A percentile compares a stretch with the other conserved stretches of the same genome.
Evolutionary conservation across 768 basidiomycete genomes (phyloP).

Genomic region (Megacollybia marginata): DNA sequence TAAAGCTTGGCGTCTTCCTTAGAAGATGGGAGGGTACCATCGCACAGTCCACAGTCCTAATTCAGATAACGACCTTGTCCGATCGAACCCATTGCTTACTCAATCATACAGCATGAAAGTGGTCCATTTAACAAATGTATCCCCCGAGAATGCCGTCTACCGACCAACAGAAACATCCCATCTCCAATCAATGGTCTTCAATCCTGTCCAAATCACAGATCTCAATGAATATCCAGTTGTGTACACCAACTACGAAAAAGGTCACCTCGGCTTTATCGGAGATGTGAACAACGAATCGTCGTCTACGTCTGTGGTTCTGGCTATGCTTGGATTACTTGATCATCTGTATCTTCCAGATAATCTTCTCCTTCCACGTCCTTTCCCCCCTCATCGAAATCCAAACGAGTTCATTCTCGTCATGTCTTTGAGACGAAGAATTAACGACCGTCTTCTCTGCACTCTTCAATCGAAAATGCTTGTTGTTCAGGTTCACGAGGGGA

Average conservation of each 20-base stretch:
- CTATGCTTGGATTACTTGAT: not conserved
- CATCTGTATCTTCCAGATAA: not conserved
- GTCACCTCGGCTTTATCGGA: not conserved
- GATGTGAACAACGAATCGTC: not conserved
- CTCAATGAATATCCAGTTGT: not conserved
- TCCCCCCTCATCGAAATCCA: no score
- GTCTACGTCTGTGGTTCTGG: not conserved
- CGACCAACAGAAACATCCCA: not conserved
- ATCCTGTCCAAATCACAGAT: not conserved
- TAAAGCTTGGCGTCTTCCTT: not conserved
- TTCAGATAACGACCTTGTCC: not conserved
- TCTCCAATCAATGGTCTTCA: no score
- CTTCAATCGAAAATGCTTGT: slow-evolving; percentile 17
- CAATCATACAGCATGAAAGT: not conserved
- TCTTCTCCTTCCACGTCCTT: no score
- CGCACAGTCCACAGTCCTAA: not conserved
- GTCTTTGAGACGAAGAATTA: slow-evolving; percentile 18
- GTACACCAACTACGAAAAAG: not conserved
- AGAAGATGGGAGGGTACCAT: not conserved
- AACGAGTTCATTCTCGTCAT: slow-evolving; percentile 28
- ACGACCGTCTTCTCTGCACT: slow-evolving; percentile 20
- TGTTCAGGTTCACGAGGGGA: slow-evolving; percentile 9
- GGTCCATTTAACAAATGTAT: not conserved
- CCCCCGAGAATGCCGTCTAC: not conserved
- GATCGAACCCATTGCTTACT: not conserved